Evolutionary conservation across 345 rosid genomes (phyloP).

Genomic region (Linum tenue): DNA sequence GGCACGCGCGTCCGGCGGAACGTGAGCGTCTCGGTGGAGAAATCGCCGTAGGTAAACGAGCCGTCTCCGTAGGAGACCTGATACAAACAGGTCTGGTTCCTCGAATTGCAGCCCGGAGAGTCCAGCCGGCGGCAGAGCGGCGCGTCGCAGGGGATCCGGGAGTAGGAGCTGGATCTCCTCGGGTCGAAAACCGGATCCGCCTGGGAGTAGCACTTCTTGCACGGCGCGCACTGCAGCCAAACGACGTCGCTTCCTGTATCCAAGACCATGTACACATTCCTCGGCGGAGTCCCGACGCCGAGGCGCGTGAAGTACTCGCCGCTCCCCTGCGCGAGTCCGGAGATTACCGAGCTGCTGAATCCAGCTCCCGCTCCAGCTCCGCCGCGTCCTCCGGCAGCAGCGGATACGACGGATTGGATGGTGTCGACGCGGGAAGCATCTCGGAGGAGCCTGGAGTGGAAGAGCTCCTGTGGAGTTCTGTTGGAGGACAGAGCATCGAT

Average conservation of each 20-base stretch:
- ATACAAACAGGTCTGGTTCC: conserved; percentile 52
- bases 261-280: conserved; percentile 66
- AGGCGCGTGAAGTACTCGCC: conserved; percentile 97
- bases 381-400: neutral
- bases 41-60: conserved; percentile 78
- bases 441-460: conserved; percentile 58
- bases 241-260: conserved; percentile 95
- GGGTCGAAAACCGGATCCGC: conserved; percentile 84
- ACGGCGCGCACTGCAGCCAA: conserved; percentile 94
- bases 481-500: conserved; percentile 57
- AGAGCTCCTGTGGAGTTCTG: conserved; percentile 48
- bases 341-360: conserved; percentile 37
- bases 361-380: conserved; percentile 4
- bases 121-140: conserved; percentile 18
- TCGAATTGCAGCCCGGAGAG: conserved; percentile 30
- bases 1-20: conserved; percentile 56
- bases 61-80: conserved; percentile 93
- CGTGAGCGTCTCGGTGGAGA: conserved; percentile 78
- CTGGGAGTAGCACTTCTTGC: conserved; percentile 76
- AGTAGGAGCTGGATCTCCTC: conserved; percentile 51
- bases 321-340: conserved; percentile 90
- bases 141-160: conserved; percentile 50
- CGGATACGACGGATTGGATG: conserved; percentile 26
- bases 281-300: conserved; percentile 89
- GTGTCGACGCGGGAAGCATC: conserved; percentile 50